Conservation (phyloP, 352 stramenopile genomes). For the Pythium rhizo-oryzae region DNA sequence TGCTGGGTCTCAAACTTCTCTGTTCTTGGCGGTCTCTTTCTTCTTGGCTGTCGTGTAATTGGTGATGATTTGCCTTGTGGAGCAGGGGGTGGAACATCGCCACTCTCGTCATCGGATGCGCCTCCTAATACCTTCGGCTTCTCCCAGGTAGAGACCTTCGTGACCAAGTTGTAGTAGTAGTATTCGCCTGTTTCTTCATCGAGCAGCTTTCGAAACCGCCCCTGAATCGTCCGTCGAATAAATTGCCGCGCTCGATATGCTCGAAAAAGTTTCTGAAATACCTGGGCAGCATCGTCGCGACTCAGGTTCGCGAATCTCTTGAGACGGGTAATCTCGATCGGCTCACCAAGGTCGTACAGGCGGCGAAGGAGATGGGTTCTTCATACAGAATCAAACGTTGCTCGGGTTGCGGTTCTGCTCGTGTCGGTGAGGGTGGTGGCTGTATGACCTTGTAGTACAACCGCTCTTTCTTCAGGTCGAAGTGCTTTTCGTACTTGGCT, state of each 20-base stretch:
- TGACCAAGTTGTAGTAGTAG: conserved; percentile 81
- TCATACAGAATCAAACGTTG: conserved; percentile 25
- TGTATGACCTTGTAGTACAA: conserved; percentile 54
- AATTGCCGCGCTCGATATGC: conserved; percentile 43
- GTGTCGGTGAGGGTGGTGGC: conserved; percentile 18
- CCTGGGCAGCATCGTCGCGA: conserved; percentile 50
- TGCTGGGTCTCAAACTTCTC: conserved; percentile 31
- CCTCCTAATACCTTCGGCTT: conserved; percentile 49
- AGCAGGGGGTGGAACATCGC: not conserved
- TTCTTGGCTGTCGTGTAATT: conserved; percentile 13
- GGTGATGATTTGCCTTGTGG: conserved; percentile 1
- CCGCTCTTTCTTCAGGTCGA: conserved; percentile 53
- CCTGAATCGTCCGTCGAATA: conserved; percentile 43
- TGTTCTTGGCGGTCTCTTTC: conserved; percentile 11
- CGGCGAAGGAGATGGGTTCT: conserved; percentile 46
- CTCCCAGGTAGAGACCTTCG: conserved; percentile 71
- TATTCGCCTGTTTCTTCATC: conserved; percentile 49
- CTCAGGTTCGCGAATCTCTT: conserved; percentile 51
- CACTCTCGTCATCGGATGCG: conserved; percentile 2
- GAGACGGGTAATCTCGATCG: conserved; percentile 59
- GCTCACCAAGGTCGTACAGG: conserved; percentile 65
- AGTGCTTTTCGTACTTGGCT: conserved; percentile 68
- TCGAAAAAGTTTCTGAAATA: conserved; percentile 59
- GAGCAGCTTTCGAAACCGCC: conserved; percentile 60
- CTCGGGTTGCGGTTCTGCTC: not conserved